A percentile compares a stretch with the other conserved stretches of the same genome.
phyloP scores from a whole-genome alignment of 352 stramenopile species.

The Phytophthora nicotianae region DNA sequence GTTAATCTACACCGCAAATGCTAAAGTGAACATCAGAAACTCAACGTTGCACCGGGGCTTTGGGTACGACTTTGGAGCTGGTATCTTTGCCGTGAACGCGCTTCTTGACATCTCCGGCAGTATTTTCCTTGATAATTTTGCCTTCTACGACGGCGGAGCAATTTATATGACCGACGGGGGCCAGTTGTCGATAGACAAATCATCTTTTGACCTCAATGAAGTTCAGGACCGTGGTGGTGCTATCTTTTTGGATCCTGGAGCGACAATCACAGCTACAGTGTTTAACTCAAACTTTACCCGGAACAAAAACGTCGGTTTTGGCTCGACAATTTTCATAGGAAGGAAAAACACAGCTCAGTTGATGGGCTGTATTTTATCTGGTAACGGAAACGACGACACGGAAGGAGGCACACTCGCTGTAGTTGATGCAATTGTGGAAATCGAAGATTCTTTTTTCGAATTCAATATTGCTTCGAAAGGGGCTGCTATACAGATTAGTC shows the following conservation, averaged over 20 bases:
- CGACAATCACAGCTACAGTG: conserved; percentile 27
- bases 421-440: conserved; percentile 41
- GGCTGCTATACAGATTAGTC: conserved; percentile 56
- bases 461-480: conserved; percentile 49
- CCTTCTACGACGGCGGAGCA: conserved; percentile 64
- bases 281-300: conserved; percentile 37
- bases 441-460: conserved; percentile 42
- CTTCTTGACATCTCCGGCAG: conserved; percentile 30
- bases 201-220: conserved; percentile 35
- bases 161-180: conserved; percentile 52
- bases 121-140: conserved; percentile 47
- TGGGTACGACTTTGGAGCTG: conserved; percentile 59
- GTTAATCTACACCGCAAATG: conserved; percentile 46
- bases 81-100: conserved; percentile 42
- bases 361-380: conserved; percentile 22
- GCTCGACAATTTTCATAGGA: conserved; percentile 57
- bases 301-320: conserved; percentile 57
- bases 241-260: conserved; percentile 50
- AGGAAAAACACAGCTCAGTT: conserved; percentile 52
- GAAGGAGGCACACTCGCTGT: conserved; percentile 56
- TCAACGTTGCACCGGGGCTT: conserved; percentile 41
- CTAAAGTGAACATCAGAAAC: conserved; percentile 33
- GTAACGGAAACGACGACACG: conserved; percentile 43
- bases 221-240: conserved; percentile 55
- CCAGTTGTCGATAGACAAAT: conserved; percentile 25